Conservation (phyloP, 805 yeast genomes). For the Jamesozyma piceae region DNA sequence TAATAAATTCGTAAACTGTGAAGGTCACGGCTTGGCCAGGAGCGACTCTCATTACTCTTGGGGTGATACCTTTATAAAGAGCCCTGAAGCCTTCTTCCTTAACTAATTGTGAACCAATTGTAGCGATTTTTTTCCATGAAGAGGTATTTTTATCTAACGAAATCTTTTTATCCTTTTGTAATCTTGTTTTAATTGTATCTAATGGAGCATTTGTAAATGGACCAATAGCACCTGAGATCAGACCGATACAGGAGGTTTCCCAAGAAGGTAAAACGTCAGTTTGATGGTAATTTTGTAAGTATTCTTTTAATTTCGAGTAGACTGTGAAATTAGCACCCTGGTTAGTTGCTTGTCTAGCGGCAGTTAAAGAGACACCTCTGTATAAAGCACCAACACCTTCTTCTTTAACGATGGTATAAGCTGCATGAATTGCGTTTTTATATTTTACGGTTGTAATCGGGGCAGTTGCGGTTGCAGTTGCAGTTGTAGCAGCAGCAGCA, state of each 20-base stretch:
- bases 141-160: constrained; percentile 35
- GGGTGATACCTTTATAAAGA: constrained; percentile 93
- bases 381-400: constrained; percentile 86
- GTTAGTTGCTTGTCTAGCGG: constrained; percentile 95
- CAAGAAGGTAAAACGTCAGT: constrained; percentile 67
- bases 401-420: constrained; percentile 71
- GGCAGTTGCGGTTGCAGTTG: constrained; percentile 5
- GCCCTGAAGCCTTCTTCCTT: constrained; percentile 85
- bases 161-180: constrained; percentile 78
- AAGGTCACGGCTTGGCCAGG: constrained; percentile 99
- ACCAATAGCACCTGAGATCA: constrained; percentile 92
- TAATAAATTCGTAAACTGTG: constrained; percentile 88
- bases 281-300: constrained; percentile 52
- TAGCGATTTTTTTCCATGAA: constrained; percentile 66
- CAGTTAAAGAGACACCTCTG: constrained; percentile 91
- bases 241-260: constrained; percentile 89
- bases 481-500: constrained; percentile 2
- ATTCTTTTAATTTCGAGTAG: constrained; percentile 73
- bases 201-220: constrained; percentile 96
- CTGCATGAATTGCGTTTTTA: constrained; percentile 87
- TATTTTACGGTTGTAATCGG: constrained; percentile 61
- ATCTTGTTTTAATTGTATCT: constrained; percentile 93
- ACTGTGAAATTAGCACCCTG: constrained; percentile 98
- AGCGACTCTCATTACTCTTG: constrained; percentile 98
- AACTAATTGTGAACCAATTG: constrained; percentile 72